Conservation (phyloP, 345 rosid species). For the Citrus mangshanensis region DNA sequence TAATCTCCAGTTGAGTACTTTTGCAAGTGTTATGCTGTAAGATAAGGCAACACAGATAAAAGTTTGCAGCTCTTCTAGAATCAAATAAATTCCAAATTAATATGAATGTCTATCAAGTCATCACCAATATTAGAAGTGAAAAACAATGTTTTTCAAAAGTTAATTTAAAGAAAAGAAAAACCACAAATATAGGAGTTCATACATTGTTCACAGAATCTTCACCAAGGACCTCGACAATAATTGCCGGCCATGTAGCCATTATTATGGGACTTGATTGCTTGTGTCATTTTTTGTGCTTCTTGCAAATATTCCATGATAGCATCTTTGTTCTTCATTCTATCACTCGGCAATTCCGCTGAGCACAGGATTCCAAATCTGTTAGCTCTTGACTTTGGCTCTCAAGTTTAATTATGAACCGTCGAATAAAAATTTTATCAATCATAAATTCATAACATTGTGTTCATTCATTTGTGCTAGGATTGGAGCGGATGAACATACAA, state of each 20-base stretch:
- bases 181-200: too few relatives aligned
- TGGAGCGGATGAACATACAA: too few relatives aligned
- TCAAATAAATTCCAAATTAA: not conserved
- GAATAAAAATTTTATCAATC: too few relatives aligned
- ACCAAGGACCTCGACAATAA: not conserved
- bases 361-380: conserved; percentile 12
- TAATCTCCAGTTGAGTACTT: not conserved
- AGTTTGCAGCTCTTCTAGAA: not conserved
- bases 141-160: not conserved
- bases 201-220: not conserved
- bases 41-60: not conserved
- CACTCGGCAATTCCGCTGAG: conserved; percentile 13
- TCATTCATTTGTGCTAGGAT: too few relatives aligned
- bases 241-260: not conserved
- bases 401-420: not conserved
- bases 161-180: not conserved
- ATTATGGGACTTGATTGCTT: not conserved
- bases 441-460: too few relatives aligned
- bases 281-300: not conserved
- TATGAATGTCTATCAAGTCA: not conserved
- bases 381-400: not conserved
- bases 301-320: conserved; percentile 8
- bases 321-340: conserved; percentile 13
- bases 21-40: not conserved
- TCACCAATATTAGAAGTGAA: not conserved